Conservation (phyloP, 2,329 filamentous ascomycete species). For the Parascedosporium putredinis region DNA sequence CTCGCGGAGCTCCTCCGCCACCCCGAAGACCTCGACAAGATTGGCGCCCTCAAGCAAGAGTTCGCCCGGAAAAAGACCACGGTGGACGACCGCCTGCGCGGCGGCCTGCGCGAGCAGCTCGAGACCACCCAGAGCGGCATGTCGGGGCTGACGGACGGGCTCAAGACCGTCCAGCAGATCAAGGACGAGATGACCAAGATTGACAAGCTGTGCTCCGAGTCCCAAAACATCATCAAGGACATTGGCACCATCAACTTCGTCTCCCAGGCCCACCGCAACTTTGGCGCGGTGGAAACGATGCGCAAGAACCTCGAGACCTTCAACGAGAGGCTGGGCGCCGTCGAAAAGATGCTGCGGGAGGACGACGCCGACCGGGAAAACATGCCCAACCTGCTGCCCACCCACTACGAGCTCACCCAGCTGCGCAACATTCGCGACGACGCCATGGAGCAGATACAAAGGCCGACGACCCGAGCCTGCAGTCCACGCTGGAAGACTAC, state of each 20-base stretch:
- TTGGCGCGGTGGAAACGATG: constrained; percentile 89
- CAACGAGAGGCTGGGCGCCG: constrained; percentile 60
- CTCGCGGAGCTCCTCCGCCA: constrained; percentile 89
- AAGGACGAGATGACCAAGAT: constrained; percentile 99
- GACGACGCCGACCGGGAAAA: constrained; percentile 80
- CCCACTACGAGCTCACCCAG: constrained; percentile 87
- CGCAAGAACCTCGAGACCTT: constrained; percentile 83
- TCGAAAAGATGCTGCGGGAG: constrained; percentile 69
- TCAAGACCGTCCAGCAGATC: constrained; percentile 83
- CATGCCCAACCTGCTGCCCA: constrained; percentile 81
- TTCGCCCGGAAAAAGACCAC: constrained; percentile 89
- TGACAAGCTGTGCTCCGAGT: constrained; percentile 92
- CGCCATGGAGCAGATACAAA: constrained; percentile 91
- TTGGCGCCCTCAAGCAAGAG: constrained; percentile 77
- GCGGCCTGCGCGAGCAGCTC: constrained; percentile 81
- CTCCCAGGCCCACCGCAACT: constrained; percentile 92
- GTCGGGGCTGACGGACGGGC: constrained; percentile 76
- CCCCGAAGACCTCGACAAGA: constrained; percentile 95
- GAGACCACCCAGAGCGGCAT: constrained; percentile 92
- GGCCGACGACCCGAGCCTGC: constrained; percentile 60
- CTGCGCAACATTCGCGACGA: constrained; percentile 91
- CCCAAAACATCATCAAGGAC: constrained; percentile 94
- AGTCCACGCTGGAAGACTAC: constrained; percentile 79
- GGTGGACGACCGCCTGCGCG: constrained; percentile 81
- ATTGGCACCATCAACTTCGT: constrained; percentile 88